Evolutionary conservation across 768 basidiomycete genomes (phyloP).

Genomic region (Agrocybe chaxingu): DNA sequence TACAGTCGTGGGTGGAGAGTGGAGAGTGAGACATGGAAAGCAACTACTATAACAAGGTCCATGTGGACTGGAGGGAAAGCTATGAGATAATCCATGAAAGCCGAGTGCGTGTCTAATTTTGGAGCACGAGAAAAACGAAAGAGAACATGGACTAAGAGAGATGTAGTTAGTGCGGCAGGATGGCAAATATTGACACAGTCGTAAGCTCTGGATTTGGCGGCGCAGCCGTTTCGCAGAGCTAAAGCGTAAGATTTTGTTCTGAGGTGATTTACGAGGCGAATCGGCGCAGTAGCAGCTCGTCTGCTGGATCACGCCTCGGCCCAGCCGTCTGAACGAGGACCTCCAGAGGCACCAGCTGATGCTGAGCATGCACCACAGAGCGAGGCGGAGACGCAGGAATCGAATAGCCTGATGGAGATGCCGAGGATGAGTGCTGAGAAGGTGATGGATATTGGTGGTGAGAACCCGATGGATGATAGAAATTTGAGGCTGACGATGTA

Average conservation of each 20-base stretch:
- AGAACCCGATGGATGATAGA: constrained; percentile 15
- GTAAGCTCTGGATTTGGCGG: background rate
- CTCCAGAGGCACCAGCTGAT: constrained; percentile 58
- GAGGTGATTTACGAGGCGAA: constrained; percentile 36
- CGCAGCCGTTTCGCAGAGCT: background rate
- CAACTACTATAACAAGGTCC: constrained; percentile 9
- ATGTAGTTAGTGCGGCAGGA: constrained; percentile 5
- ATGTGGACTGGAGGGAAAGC: constrained; percentile 11
- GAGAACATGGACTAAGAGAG: background rate
- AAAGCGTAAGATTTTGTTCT: background rate
- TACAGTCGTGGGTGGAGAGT: constrained; percentile 13
- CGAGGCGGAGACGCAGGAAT: constrained; percentile 36
- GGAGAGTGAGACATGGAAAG: constrained; percentile 2
- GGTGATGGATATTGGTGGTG: constrained; percentile 20
- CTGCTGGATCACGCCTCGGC: constrained; percentile 57
- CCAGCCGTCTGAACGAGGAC: constrained; percentile 54
- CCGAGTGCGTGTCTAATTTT: constrained; percentile 15
- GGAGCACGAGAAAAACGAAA: background rate
- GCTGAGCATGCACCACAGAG: constrained; percentile 23
- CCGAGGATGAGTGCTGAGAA: constrained; percentile 23
- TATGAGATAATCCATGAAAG: constrained; percentile 12
- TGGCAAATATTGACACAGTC: background rate
- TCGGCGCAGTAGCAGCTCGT: constrained; percentile 60
- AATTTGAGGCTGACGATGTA: constrained; percentile 19
- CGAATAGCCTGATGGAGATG: constrained; percentile 29